A percentile compares a stretch with the other conserved stretches of the same genome.
Evolutionary conservation across 2,329 filamentous ascomycete species (phyloP).

Genomic region (Trichoderma asperellum): DNA sequence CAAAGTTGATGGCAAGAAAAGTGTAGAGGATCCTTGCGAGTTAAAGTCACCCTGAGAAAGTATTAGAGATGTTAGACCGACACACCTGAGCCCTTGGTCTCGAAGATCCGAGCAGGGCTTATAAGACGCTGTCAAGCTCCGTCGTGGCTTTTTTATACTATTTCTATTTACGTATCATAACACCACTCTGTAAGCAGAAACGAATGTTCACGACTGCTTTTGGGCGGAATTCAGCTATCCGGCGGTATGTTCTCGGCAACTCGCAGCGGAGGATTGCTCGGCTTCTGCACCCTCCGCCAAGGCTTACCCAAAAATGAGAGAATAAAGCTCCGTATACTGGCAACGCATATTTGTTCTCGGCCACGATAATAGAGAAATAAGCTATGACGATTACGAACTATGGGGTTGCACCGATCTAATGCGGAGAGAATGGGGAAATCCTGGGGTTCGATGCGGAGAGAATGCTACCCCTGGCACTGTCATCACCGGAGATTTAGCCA

Average conservation of each 20-base stretch:
- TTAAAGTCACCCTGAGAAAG: background rate
- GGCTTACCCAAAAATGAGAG: background rate
- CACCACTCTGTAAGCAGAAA: background rate
- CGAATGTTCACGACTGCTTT: background rate
- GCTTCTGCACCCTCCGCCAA: background rate
- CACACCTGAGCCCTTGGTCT: background rate
- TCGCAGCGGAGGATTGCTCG: conserved; percentile 22
- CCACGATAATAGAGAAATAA: background rate
- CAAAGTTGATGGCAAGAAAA: background rate
- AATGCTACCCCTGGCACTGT: background rate
- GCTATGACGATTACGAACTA: background rate
- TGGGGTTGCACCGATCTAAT: conserved; percentile 23
- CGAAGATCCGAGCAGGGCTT: background rate
- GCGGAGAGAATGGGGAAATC: conserved; percentile 5
- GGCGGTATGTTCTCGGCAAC: background rate
- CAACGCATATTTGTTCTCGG: background rate
- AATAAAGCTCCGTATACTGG: background rate
- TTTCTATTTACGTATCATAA: background rate
- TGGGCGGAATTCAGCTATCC: background rate
- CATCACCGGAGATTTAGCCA: conserved; percentile 12
- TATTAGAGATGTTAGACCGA: background rate
- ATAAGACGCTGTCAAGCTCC: conserved; percentile 3
- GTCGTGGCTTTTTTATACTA: background rate
- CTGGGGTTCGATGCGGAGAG: conserved; percentile 22
- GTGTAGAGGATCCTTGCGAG: background rate